These are phyloP conservation scores for Talaromyces amestolkiae DNA, from an alignment of 2,329 filamentous ascomycete species.

Conservation along the genomic window DNA sequence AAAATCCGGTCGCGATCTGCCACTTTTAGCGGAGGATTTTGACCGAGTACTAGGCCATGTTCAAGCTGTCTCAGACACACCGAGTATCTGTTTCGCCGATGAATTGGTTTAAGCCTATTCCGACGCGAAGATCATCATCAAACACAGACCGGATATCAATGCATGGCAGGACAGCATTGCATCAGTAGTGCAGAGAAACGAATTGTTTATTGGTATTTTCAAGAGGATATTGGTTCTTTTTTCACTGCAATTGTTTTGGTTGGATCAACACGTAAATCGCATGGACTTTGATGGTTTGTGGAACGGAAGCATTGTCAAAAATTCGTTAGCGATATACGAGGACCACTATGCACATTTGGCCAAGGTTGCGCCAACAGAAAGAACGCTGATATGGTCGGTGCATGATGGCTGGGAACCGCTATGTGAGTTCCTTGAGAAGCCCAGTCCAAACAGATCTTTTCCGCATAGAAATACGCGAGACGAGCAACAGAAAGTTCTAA, in stretches of 20 bases:
- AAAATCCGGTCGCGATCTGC: not conserved
- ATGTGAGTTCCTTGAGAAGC: constrained; percentile 18
- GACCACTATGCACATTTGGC: constrained; percentile 25
- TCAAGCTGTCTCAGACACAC: not conserved
- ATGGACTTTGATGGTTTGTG: not conserved
- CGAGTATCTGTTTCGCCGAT: not conserved
- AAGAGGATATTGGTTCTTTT: not conserved
- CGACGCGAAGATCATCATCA: constrained; percentile 7
- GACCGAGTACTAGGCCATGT: not conserved
- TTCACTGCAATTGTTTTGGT: not conserved
- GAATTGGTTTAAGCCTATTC: not conserved
- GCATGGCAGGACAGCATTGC: not conserved
- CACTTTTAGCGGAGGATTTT: not conserved
- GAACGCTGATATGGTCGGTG: constrained; percentile 28
- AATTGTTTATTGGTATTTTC: not conserved
- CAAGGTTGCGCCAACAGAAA: constrained; percentile 23
- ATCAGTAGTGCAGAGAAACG: not conserved
- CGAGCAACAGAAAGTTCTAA: not conserved
- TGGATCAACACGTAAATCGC: not conserved
- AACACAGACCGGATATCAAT: not conserved
- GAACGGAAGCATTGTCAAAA: not conserved
- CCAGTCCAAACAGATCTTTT: not conserved
- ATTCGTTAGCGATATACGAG: constrained; percentile 14
- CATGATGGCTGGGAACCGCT: constrained; percentile 32
- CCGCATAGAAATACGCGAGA: not conserved